Conservation (phyloP, 2,329 filamentous ascomycete genomes). For the Colletotrichum falcatum region DNA sequence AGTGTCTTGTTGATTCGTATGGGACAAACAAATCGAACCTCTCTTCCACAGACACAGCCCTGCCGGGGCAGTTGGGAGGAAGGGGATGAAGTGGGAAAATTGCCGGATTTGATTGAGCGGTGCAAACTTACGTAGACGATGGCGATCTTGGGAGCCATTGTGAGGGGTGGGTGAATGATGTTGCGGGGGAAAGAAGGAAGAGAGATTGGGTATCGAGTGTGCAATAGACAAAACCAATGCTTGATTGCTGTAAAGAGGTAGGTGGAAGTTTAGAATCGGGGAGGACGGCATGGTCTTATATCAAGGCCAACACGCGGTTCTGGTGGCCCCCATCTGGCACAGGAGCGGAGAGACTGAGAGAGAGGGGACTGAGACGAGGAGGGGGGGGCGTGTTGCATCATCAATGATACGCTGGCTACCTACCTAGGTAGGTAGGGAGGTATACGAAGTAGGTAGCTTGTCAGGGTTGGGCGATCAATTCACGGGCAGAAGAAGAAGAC, state of each 20-base stretch:
- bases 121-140: slow-evolving; percentile 81
- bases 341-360: neutral
- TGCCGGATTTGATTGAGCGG: slow-evolving; percentile 32
- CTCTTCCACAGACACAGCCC: too few relatives aligned
- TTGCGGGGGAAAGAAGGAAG: slow-evolving; percentile 1
- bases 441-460: too few relatives aligned
- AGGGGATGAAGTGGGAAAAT: slow-evolving; percentile 2
- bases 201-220: neutral
- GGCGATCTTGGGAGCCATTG: slow-evolving; percentile 91
- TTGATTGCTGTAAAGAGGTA: neutral
- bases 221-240: neutral
- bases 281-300: slow-evolving; percentile 27
- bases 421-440: too few relatives aligned
- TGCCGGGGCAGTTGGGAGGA: neutral
- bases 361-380: neutral
- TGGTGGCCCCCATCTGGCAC: neutral
- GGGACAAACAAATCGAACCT: neutral
- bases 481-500: neutral
- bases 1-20: too few relatives aligned
- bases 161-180: slow-evolving; percentile 48
- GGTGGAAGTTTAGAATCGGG: neutral
- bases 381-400: slow-evolving; percentile 27
- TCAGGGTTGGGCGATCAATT: neutral
- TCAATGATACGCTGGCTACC: slow-evolving; percentile 14
- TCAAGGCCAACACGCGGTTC: slow-evolving; percentile 1